Percentiles rank a stretch among this genome's conserved stretches.
These are phyloP conservation scores for Madurella fahalii DNA, from an alignment of 2,329 filamentous ascomycete species.

Conservation along the genomic window DNA sequence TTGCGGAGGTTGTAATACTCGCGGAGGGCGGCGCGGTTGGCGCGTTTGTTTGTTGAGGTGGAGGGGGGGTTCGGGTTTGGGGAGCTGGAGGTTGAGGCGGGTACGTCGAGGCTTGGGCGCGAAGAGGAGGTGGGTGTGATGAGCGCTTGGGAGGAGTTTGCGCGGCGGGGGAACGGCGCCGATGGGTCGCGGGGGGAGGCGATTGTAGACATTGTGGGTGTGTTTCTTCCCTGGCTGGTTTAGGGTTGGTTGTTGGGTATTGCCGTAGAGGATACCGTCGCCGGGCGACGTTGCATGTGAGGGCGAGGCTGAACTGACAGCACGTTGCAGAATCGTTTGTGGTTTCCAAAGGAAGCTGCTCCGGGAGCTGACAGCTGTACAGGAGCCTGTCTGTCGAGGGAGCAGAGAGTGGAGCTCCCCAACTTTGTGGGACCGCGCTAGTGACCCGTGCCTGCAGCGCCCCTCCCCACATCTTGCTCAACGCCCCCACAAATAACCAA, in stretches of 20 bases:
- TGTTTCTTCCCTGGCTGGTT: neutral
- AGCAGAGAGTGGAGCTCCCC: neutral
- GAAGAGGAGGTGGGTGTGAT: slow-evolving; percentile 67
- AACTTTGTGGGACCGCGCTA: slow-evolving; percentile 10
- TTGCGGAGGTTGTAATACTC: slow-evolving; percentile 81
- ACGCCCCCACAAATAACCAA: no score
- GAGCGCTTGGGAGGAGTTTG: slow-evolving; percentile 48
- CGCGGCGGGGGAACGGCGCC: slow-evolving; percentile 53
- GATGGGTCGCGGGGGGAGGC: slow-evolving; percentile 58
- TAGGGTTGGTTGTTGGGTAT: neutral
- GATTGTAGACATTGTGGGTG: slow-evolving; percentile 56
- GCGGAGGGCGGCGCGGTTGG: slow-evolving; percentile 81
- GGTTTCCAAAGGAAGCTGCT: no score
- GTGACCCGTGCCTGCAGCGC: slow-evolving; percentile 7
- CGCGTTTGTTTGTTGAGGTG: slow-evolving; percentile 37
- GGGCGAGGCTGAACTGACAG: neutral
- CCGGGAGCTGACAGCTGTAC: no score
- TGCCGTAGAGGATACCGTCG: neutral
- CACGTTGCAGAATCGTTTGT: neutral
- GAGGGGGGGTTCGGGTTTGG: slow-evolving; percentile 39
- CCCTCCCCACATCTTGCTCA: neutral
- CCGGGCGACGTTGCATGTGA: neutral
- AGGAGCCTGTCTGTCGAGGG: no score
- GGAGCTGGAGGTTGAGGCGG: slow-evolving; percentile 57
- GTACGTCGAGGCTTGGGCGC: slow-evolving; percentile 67